Evolutionary conservation across 2,329 filamentous ascomycete genomes (phyloP).

Genomic region (Pyricularia grisea): DNA sequence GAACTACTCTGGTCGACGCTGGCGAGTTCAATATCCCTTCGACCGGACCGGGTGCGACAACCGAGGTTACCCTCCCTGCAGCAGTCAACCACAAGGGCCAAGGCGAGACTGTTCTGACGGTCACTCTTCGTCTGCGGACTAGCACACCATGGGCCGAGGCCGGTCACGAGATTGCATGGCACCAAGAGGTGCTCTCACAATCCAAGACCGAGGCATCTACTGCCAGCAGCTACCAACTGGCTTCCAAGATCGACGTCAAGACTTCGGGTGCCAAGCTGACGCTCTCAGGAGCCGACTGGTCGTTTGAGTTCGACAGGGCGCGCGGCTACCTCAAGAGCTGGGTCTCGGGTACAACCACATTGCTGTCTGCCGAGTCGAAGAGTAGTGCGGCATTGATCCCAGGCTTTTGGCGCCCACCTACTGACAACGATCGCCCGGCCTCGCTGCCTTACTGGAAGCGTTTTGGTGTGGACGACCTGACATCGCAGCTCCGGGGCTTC

Average conservation of each 20-base stretch:
- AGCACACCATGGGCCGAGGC: slow-evolving; percentile 38
- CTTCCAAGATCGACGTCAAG: slow-evolving; percentile 11
- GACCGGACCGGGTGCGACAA: slow-evolving; percentile 26
- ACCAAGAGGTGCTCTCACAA: slow-evolving; percentile 32
- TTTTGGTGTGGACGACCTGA: slow-evolving; percentile 36
- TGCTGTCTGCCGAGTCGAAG: slow-evolving; percentile 26
- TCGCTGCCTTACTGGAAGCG: slow-evolving; percentile 49
- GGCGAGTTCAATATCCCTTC: slow-evolving; percentile 30
- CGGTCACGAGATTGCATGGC: slow-evolving; percentile 47
- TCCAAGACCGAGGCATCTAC: slow-evolving; percentile 11
- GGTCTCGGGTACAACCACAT: slow-evolving; percentile 21
- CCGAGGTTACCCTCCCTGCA: slow-evolving; percentile 21
- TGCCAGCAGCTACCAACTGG: slow-evolving; percentile 8
- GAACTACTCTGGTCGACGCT: slow-evolving; percentile 17
- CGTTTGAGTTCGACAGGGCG: slow-evolving; percentile 33
- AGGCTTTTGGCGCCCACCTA: slow-evolving; percentile 54
- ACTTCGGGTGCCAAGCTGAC: slow-evolving; percentile 15
- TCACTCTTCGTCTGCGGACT: slow-evolving; percentile 32
- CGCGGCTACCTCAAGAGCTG: slow-evolving; percentile 33
- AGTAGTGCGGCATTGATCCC: slow-evolving; percentile 29
- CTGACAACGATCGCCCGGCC: slow-evolving; percentile 51
- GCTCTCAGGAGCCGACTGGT: slow-evolving; percentile 22
- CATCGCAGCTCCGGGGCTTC: slow-evolving; percentile 34
- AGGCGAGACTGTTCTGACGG: slow-evolving; percentile 33
- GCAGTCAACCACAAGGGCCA: slow-evolving; percentile 18